Base-by-base conservation (phyloP, 2,329 filamentous ascomycete genomes). In the Cercospora janseana region DNA sequence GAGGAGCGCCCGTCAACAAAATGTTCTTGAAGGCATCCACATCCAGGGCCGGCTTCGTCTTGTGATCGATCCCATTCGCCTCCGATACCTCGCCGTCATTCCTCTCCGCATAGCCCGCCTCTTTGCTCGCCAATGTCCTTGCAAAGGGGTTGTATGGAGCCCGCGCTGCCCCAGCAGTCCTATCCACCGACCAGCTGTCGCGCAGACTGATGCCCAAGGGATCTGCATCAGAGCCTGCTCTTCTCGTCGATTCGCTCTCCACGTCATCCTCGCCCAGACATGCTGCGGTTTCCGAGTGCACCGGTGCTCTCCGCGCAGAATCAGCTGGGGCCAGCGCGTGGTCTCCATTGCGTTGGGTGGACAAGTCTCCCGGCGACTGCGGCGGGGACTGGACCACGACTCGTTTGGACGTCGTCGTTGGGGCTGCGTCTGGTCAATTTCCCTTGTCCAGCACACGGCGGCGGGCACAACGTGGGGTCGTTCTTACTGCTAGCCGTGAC, bases 11-110 rank as follows among this genome's bases (percentile, higher is more conserved):
- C 0, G 86, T 91, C 71, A 92, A 73, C 34, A 92, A 75, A 51
- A 93, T 71, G 51, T 85, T 78, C 63, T 82, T 83, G 69, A 92
- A 92, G 1, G 86, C 83, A 63, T 88, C 82, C 1, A 91, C 87
- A 63, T 92, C 85, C 60, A 91, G 2, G 76, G 75, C 54, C 51
- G 65, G 63, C 61, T 68, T 52, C 32, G 42, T 27, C 37, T 41
- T 45, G 18, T 52, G 35, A 37, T 51, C 52, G 35, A 27, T 37
- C 8, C 23, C 34, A 32, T 49, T 43, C 32, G 51, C 50, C 49
- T 38, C 44, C 46, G 31, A 28, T 29, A 29, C 34, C 34, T 29
- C 15, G 15, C 34, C 26, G 32, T 35, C 34, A 45, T 52, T 24
- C 24, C 48, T 29, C 21, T 56, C 48, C 24, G 53, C 24, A 50